Percentiles rank a stretch among this genome's conserved stretches.
phyloP scores from a whole-genome alignment of 78 protist genomes.

The Dictyostelium capitatum region DNA sequence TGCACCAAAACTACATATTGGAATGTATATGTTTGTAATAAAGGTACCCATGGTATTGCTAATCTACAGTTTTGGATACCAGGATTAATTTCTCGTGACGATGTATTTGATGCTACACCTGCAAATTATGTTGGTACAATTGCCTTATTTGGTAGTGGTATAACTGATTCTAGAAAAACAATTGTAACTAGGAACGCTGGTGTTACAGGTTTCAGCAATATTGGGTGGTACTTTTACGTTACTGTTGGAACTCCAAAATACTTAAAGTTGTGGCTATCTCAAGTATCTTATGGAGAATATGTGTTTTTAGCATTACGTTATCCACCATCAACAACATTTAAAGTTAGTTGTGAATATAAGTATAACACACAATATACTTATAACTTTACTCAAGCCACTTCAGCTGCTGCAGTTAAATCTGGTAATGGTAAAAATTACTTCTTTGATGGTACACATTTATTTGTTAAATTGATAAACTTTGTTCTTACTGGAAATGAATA shows the following conservation, averaged over 20 bases:
- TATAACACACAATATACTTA: not conserved
- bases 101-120: not conserved
- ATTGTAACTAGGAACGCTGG: conserved; percentile 41
- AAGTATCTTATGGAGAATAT: conserved; percentile 20
- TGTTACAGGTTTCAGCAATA: conserved; percentile 53
- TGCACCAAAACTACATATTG: conserved; percentile 18
- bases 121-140: conserved; percentile 17
- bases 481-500: not conserved
- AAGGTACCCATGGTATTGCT: not conserved
- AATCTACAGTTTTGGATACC: conserved; percentile 23
- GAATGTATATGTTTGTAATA: conserved; percentile 31
- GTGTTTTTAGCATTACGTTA: conserved; percentile 17
- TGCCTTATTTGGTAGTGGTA: conserved; percentile 31
- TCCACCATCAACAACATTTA: conserved; percentile 24
- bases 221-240: conserved; percentile 50
- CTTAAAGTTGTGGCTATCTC: not conserved
- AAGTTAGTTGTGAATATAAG: not conserved
- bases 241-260: conserved; percentile 18
- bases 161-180: conserved; percentile 10
- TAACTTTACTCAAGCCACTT: not conserved
- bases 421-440: conserved; percentile 48
- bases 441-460: conserved; percentile 51
- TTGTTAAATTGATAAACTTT: conserved; percentile 11
- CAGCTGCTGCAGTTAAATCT: conserved; percentile 14
- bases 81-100: not conserved